Conservation (phyloP, 2,329 filamentous ascomycete genomes). For the Stachybotrys chlorohalonatus region DNA sequence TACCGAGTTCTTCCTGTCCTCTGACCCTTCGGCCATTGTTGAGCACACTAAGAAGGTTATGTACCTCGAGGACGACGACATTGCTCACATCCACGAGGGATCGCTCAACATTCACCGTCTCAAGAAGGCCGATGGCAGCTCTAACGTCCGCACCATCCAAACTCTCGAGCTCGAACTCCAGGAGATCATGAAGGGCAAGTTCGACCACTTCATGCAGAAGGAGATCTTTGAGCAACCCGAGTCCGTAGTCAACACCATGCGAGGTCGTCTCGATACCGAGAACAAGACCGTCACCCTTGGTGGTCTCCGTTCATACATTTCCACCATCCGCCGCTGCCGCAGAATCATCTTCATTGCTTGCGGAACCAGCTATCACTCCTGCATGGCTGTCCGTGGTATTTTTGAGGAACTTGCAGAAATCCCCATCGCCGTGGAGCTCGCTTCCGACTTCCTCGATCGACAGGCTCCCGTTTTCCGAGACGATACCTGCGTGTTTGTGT, state of each 20-base stretch:
- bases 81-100: conserved; percentile 98
- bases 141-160: conserved; percentile 96
- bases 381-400: conserved; percentile 96
- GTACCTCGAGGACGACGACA: conserved; percentile 98
- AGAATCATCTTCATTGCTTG: conserved; percentile 99
- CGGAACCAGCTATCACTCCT: conserved; percentile 96
- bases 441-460: conserved; percentile 95
- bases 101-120: conserved; percentile 98
- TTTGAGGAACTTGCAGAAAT: conserved; percentile 99
- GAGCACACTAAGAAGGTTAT: conserved; percentile 99
- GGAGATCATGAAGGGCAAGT: conserved; percentile 99
- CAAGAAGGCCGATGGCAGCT: conserved; percentile 92
- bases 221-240: conserved; percentile 99
- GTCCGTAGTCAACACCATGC: conserved; percentile 99
- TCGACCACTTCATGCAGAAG: conserved; percentile 99
- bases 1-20: conserved; percentile 98
- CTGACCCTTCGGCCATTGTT: conserved; percentile 94
- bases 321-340: conserved; percentile 91
- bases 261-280: conserved; percentile 86
- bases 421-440: conserved; percentile 91
- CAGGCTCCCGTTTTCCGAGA: conserved; percentile 98
- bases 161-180: conserved; percentile 97
- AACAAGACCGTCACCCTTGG: conserved; percentile 95
- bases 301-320: conserved; percentile 91
- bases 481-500: conserved; percentile 98